These are phyloP conservation scores for Suillus ampliporus DNA, from an alignment of 768 basidiomycete genomes.

Conservation along the genomic window DNA sequence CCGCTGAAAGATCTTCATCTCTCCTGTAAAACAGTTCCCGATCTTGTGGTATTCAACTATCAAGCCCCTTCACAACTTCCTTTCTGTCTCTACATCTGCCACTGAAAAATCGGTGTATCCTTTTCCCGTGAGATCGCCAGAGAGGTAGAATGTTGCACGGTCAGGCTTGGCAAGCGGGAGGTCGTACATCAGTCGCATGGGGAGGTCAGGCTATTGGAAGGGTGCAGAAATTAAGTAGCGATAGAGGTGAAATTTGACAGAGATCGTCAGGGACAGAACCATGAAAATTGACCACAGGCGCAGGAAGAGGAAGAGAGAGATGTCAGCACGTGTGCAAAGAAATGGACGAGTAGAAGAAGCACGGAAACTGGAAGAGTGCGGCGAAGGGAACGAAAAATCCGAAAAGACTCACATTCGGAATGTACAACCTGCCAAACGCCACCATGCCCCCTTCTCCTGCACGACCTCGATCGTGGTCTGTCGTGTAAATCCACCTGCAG, in stretches of 20 bases:
- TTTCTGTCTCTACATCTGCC: conserved; percentile 7
- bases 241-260: background rate
- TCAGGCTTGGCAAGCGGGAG: conserved; percentile 32
- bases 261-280: too few relatives aligned
- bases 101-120: conserved; percentile 42
- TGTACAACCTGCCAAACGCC: conserved; percentile 12
- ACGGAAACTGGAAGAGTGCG: background rate
- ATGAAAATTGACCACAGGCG: background rate
- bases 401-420: conserved; percentile 7
- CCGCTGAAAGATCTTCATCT: background rate
- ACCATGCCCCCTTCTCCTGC: conserved; percentile 9
- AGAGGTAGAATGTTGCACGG: conserved; percentile 35
- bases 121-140: conserved; percentile 25
- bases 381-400: background rate
- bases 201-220: conserved; percentile 38
- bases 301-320: background rate
- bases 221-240: background rate
- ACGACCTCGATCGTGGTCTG: conserved; percentile 3
- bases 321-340: background rate
- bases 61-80: background rate
- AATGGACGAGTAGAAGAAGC: background rate
- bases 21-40: background rate
- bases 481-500: conserved; percentile 10
- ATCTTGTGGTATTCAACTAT: background rate
- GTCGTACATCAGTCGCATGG: conserved; percentile 33